Evolutionary conservation across 2,329 filamentous ascomycete genomes (phyloP), one percentile per base, ranked within the genome.

Genomic region (Trematosphaeria pertusa): DNA sequence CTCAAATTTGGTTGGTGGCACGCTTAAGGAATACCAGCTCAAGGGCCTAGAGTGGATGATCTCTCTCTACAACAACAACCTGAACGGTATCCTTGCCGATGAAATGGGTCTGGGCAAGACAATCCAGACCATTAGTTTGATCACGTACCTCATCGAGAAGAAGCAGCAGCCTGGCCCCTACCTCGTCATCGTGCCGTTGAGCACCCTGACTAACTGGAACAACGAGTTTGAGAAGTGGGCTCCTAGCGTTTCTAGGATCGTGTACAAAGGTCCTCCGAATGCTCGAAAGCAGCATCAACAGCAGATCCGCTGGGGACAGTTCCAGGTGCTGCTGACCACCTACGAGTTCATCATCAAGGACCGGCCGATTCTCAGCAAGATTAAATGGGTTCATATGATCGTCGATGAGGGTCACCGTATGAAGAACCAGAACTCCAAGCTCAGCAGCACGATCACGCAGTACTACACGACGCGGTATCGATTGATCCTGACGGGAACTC

Each of bases 311-410:
- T 93, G 91, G 74, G 92, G 93, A 37, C 86, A 89, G 46, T 99
- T 99, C 82, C 94, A 99, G 72, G 94, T 99, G 37, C 78, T 99
- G 9, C 82, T 99, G 48, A 99, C 94, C 2, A 99, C 94, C 0
- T 99, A 99, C 76, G 94, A 99, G 73, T 99, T 97, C 76, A 95
- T 99, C 75, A 99, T 99, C 83, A 99, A 97, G 77, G 94, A 99
- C 67, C 86, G 94, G 26, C 93, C 93, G 0, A 81, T 99, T 59
- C 78, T 99, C 10, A 95, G 90, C 79, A 97, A 97, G 80, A 93
- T 99, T 76, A 97, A 97, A 76, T 99, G 94, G 94, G 88, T 97
- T 64, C 94, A 99, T 77, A 97, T 99, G 94, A 97, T 99, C 63
- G 94, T 99, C 58, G 94, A 99, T 65, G 94, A 99, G 79, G 94